These are phyloP conservation scores for Lycium barbarum DNA, from an alignment of 257 asterid genomes.

Conservation along the genomic window DNA sequence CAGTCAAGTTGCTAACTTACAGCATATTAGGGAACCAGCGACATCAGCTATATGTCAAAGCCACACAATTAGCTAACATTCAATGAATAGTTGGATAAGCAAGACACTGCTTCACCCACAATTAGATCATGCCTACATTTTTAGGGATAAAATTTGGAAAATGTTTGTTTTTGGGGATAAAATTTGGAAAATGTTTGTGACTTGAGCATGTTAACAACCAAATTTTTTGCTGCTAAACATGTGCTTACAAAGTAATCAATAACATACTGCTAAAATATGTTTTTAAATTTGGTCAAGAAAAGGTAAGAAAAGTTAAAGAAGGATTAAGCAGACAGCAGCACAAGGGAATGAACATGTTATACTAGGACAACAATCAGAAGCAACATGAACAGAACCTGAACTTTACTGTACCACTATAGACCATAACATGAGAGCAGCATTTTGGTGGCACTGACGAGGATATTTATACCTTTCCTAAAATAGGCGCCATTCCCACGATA, in stretches of 20 bases:
- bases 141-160: too few relatives aligned
- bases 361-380: conserved; percentile 18
- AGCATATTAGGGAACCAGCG: too few relatives aligned
- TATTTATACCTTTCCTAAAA: conserved; percentile 48
- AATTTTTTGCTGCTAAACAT: conserved; percentile 18
- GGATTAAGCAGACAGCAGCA: conserved; percentile 4
- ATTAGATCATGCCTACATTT: too few relatives aligned
- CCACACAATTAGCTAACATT: too few relatives aligned
- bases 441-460: not conserved
- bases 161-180: too few relatives aligned
- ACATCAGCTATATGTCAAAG: too few relatives aligned
- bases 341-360: conserved; percentile 20
- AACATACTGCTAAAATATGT: conserved; percentile 12
- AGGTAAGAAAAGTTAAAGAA: conserved; percentile 15
- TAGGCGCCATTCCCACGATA: conserved; percentile 56
- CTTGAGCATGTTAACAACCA: too few relatives aligned
- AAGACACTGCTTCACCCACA: too few relatives aligned
- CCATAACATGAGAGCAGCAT: conserved; percentile 17
- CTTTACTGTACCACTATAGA: not conserved
- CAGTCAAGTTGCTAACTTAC: too few relatives aligned
- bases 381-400: not conserved
- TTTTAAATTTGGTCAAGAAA: conserved; percentile 18
- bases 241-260: not conserved
- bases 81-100: too few relatives aligned
- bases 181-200: too few relatives aligned